Evolutionary conservation across 2,329 filamentous ascomycete genomes (phyloP).

Genomic region (Mollisiaceae sp.): DNA sequence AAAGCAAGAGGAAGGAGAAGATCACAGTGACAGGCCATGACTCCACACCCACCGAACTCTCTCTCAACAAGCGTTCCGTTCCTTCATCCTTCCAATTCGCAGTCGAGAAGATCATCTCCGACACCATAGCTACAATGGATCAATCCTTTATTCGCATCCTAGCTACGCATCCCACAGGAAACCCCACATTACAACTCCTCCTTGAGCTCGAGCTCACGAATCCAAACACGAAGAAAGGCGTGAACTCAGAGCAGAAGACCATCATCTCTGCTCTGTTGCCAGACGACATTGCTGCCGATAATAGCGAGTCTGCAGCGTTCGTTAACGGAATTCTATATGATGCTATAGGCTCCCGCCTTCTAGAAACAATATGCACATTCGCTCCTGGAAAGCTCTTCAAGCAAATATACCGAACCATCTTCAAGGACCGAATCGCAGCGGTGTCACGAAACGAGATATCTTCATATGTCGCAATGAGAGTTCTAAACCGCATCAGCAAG

Average conservation of each 20-base stretch:
- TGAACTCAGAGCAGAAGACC: conserved; percentile 54
- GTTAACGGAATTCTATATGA: conserved; percentile 90
- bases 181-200: conserved; percentile 89
- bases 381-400: conserved; percentile 92
- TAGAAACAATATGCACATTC: conserved; percentile 83
- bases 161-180: conserved; percentile 87
- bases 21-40: conserved; percentile 65
- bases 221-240: conserved; percentile 69
- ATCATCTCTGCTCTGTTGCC: conserved; percentile 81
- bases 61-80: conserved; percentile 60
- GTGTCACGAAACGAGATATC: conserved; percentile 90
- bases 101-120: conserved; percentile 79
- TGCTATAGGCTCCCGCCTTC: conserved; percentile 82
- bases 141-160: conserved; percentile 81
- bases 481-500: conserved; percentile 82
- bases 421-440: conserved; percentile 79
- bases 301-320: conserved; percentile 76
- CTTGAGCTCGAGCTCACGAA: conserved; percentile 83
- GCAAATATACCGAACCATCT: conserved; percentile 77
- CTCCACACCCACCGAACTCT: conserved; percentile 53
- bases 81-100: conserved; percentile 80
- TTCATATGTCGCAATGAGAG: conserved; percentile 82
- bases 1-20: conserved; percentile 92
- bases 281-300: conserved; percentile 76
- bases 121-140: conserved; percentile 77